Conservation (phyloP, 768 basidiomycete genomes). For the Kockovaella imperatae region DNA sequence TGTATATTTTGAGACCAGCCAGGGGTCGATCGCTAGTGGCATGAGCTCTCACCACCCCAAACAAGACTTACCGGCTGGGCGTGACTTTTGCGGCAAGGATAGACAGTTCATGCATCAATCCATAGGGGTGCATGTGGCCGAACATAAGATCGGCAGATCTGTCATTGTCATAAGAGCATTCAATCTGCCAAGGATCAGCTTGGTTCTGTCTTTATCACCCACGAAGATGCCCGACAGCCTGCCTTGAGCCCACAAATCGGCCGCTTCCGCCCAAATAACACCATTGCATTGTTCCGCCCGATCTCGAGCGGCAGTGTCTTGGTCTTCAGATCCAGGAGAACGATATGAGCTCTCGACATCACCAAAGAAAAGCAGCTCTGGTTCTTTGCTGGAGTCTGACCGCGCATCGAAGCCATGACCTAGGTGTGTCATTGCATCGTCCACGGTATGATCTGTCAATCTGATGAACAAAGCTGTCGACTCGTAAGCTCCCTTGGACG, state of each 20-base stretch:
- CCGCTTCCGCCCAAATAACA: constrained; percentile 73
- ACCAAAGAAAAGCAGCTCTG: constrained; percentile 86
- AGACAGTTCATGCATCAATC: constrained; percentile 65
- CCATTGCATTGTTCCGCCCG: constrained; percentile 49
- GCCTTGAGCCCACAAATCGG: constrained; percentile 58
- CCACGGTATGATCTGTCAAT: no score
- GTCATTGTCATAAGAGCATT: constrained; percentile 79
- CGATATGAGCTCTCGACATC: constrained; percentile 64
- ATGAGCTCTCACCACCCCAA: neutral
- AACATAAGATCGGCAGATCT: constrained; percentile 62
- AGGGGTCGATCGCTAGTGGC: constrained; percentile 21
- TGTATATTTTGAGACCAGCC: constrained; percentile 51
- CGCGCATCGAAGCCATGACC: neutral
- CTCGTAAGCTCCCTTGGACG: constrained; percentile 54
- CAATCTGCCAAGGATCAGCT: constrained; percentile 45
- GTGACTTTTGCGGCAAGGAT: constrained; percentile 46
- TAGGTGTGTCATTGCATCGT: neutral
- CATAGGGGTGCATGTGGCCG: constrained; percentile 79
- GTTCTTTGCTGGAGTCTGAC: neutral
- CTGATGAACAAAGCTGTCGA: constrained; percentile 81
- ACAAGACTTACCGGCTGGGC: neutral
- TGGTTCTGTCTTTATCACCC: constrained; percentile 9
- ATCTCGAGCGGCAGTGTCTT: constrained; percentile 6
- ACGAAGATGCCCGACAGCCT: constrained; percentile 75
- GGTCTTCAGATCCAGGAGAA: constrained; percentile 2